Evolutionary conservation across 139 green algal species (phyloP), one percentile per base, ranked within the genome.

Genomic region (Chlamydomonas sp.): DNA sequence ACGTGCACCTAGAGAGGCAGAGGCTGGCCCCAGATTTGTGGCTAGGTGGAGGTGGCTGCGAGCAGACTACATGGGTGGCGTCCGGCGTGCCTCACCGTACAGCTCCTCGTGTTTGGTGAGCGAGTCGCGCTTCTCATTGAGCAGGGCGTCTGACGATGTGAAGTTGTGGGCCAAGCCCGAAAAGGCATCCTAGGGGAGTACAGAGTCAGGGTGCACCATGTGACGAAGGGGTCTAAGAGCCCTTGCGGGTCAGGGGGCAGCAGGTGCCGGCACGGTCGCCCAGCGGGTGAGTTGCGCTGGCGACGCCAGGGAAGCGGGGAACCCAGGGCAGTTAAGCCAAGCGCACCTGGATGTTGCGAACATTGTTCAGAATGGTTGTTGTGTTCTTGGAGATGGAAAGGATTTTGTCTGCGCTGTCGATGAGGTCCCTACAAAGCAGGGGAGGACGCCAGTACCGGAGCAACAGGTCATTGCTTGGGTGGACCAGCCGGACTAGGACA

Each of bases 361-460:
- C 80, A 66, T 96, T 95, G 49, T 73, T 72, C 20, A 97, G 78
- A 14, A 98, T 93, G 57, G 77, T 78, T 15, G 94, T 85, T 59
- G 92, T 97, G 62, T 94, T 94, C 10, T 89, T 90, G 1, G 94
- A 79, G 72, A 99, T 99, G 10, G 88, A 86, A 1, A 98, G 81
- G 18, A 99, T 98, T 59, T 94, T 98, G 92, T 99, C 97, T 0
- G 97, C 95, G 67, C 94, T 98, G 69, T 97, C 94, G 71, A 99
- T 99, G 17, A 99, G 92, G 80, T 99, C 96, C 80, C 96, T 98
- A 90, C 88, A 91, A 14, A 12, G n/a, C n/a, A n/a, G n/a, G n/a
- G n/a, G n/a, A n/a, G n/a, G n/a, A n/a, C n/a, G n/a, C n/a, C n/a
- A n/a, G n/a, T n/a, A n/a, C n/a, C n/a, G n/a, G n/a, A n/a, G n/a